Conservation (phyloP, 495 filamentous ascomycete species). For the Clohesyomyces aquaticus region DNA sequence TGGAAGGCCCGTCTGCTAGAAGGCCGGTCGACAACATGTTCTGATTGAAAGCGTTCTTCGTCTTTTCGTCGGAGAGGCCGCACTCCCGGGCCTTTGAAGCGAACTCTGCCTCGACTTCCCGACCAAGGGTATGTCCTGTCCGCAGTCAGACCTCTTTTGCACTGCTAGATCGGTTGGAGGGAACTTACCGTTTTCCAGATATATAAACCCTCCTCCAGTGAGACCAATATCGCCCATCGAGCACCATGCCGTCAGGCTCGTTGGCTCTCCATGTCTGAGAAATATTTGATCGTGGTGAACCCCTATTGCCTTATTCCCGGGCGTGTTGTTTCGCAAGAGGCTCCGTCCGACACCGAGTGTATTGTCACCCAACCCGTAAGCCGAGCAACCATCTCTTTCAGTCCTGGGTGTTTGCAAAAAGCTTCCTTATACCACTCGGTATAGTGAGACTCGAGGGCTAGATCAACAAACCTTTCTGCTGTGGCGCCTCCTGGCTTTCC, state of each 20-base stretch:
- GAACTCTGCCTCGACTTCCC: slow-evolving; percentile 40
- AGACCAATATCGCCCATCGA: slow-evolving; percentile 64
- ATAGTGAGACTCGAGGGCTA: slow-evolving; percentile 60
- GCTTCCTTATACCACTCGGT: slow-evolving; percentile 62
- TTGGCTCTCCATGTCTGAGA: slow-evolving; percentile 61
- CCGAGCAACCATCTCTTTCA: slow-evolving; percentile 57
- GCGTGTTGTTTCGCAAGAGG: slow-evolving; percentile 61
- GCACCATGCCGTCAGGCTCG: slow-evolving; percentile 65
- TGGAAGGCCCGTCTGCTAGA: slow-evolving; percentile 35
- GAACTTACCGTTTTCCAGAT: slow-evolving; percentile 57
- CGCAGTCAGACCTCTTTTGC: background rate
- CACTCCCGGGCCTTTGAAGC: slow-evolving; percentile 34
- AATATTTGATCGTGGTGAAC: slow-evolving; percentile 72
- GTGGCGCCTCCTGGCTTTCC: slow-evolving; percentile 52
- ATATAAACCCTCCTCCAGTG: slow-evolving; percentile 65
- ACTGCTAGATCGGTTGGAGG: too few species aligned
- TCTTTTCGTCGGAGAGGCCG: slow-evolving; percentile 38
- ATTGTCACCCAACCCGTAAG: slow-evolving; percentile 59
- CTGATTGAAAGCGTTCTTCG: slow-evolving; percentile 42
- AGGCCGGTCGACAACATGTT: slow-evolving; percentile 44
- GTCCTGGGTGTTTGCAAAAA: slow-evolving; percentile 58
- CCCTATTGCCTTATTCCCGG: slow-evolving; percentile 61
- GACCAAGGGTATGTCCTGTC: slow-evolving; percentile 35
- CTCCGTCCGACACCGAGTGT: slow-evolving; percentile 48
- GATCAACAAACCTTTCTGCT: slow-evolving; percentile 56